Base-by-base conservation (phyloP, 1,284 basidiomycete species). In the Naganishia sp. region DNA sequence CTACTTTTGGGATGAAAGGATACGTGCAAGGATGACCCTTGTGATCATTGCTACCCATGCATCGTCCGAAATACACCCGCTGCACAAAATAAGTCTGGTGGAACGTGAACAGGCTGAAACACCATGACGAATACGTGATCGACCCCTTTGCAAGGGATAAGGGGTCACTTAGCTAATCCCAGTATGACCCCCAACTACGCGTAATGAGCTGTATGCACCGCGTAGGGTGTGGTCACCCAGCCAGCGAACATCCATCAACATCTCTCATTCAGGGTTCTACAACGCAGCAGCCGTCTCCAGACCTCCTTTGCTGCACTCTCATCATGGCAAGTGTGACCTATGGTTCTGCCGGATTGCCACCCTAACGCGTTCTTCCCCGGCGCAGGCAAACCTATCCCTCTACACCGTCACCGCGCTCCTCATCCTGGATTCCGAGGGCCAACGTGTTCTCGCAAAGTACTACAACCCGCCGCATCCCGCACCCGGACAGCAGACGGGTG, bases 361-460 rank as follows among this genome's bases (percentile, higher is more conserved):
- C 35, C 35, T 39, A 9, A 39, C 35, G 35, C 35, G 13, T 39
- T 39, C 6, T 31, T 31, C 32, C 31, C 18, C n/a, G 2, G 17
- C 9, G 35, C 72, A 84, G 83, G 76, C 82, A 83, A 96, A 95
- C 77, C 82, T 95, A 64, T 88, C 90, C 3, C 83, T 97, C 53
- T 94, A 95, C 82, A 88, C 88, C 71, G 84, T 94, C 66, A 85
- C 88, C 52, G 91, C 89, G 7, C 90, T 99, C 78, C 80, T 99
- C 71, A 87, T 98, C 74, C 87, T 98, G 72, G 96, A 99, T 83
- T 84, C 87, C 42, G 94, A 98, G 72, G 94, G 94, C 18, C 89
- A 94, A 78, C 90, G 95, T 65, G 89, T 99, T 23, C 84, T 99
- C 17, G 90, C 94, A 39, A 98, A 98, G 79, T 98, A 99, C 84